A percentile compares a stretch with the other conserved stretches of the same genome.
Evolutionary conservation across 441 rosid species (phyloP).

Genomic region (Gossypium schwendimanii): DNA sequence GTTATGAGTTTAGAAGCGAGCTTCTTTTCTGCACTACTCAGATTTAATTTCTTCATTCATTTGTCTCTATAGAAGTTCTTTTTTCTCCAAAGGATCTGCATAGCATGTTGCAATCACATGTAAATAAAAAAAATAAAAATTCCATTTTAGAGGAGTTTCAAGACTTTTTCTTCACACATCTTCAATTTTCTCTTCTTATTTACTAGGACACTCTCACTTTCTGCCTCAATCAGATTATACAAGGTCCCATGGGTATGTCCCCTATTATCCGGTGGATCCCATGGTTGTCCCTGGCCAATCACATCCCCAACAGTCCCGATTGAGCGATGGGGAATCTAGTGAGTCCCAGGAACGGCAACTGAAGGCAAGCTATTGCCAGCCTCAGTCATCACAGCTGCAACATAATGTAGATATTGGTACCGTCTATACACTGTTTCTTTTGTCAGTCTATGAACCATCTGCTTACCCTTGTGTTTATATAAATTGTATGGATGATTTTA

Average conservation of each 20-base stretch:
- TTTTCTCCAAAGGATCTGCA: neutral
- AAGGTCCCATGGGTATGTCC: slow-evolving; percentile 11
- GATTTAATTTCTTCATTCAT: neutral
- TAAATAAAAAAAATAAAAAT: neutral
- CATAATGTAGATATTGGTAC: slow-evolving; percentile 17
- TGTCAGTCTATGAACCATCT: neutral
- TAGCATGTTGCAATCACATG: neutral
- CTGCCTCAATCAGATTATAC: slow-evolving; percentile 14
- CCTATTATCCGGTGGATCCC: slow-evolving; percentile 20
- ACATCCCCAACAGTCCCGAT: slow-evolving; percentile 13
- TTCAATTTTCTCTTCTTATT: neutral
- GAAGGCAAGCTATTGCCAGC: slow-evolving; percentile 14
- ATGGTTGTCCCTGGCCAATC: slow-evolving; percentile 8
- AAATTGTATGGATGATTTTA: neutral
- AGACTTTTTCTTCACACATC: neutral
- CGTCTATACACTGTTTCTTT: slow-evolving; percentile 10
- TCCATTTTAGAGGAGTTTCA: neutral
- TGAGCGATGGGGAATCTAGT: slow-evolving; percentile 14
- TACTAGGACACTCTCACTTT: neutral
- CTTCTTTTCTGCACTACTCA: neutral
- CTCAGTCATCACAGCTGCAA: slow-evolving; percentile 16
- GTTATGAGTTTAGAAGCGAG: neutral
- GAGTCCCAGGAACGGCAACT: slow-evolving; percentile 2
- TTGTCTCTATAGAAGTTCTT: neutral
- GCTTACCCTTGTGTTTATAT: slow-evolving; percentile 1